Evolutionary conservation across 768 basidiomycete genomes (phyloP).

Genomic region (Amylocystis lapponica): DNA sequence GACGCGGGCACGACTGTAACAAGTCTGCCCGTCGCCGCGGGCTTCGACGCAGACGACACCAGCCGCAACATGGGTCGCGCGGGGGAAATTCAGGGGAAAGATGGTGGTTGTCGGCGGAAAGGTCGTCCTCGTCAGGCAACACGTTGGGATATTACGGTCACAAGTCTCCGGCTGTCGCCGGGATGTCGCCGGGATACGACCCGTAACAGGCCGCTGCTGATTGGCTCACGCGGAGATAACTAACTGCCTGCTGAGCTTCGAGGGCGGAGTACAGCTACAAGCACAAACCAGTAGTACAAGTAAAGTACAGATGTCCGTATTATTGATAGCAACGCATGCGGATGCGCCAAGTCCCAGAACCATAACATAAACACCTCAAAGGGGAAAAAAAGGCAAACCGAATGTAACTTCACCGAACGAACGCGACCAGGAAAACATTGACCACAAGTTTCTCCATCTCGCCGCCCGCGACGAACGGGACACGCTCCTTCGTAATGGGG

Average conservation of each 20-base stretch:
- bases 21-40: slow-evolving; percentile 64
- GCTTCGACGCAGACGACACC: slow-evolving; percentile 49
- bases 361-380: too few species aligned
- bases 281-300: too few species aligned
- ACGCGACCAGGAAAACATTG: slow-evolving; percentile 69
- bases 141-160: slow-evolving; percentile 7
- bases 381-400: background rate
- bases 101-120: slow-evolving; percentile 15
- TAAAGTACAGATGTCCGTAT: too few species aligned
- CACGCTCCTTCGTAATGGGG: slow-evolving; percentile 55
- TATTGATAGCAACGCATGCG: slow-evolving; percentile 3
- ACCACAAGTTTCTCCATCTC: slow-evolving; percentile 70
- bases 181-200: slow-evolving; percentile 9
- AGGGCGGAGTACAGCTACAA: background rate
- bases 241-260: background rate
- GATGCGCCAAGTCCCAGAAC: background rate
- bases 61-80: slow-evolving; percentile 57
- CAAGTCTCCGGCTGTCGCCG: slow-evolving; percentile 19
- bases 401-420: slow-evolving; percentile 40
- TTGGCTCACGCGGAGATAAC: background rate
- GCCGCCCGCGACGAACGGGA: slow-evolving; percentile 56
- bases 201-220: background rate
- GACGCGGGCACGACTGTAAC: slow-evolving; percentile 48
- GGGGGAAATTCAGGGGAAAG: slow-evolving; percentile 4
- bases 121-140: slow-evolving; percentile 18